Evolutionary conservation across 164 flowering plant genomes (phyloP), one percentile per base, ranked within the genome.

Genomic region (Hamamelis virginiana): DNA sequence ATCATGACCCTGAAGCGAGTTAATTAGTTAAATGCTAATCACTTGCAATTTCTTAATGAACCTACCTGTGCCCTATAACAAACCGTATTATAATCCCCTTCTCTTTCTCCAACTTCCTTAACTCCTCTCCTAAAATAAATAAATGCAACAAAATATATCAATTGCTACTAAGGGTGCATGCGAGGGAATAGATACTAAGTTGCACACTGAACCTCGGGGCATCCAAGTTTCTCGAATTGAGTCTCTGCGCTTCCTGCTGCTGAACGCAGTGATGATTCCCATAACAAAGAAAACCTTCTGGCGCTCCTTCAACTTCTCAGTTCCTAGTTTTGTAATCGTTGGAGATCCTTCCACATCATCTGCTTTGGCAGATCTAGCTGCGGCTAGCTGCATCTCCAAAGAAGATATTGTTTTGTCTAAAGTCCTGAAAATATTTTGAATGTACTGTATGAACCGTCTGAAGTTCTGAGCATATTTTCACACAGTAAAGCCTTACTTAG

Each of bases 261-360:
- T 91, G 76, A 95, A 95, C 44, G 96, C 97, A 43, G 98, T 95
- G 28, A 87, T 88, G 67, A 95, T 92, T 79, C 99, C 99, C 93
- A 94, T 89, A 12, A 92, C 97, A 74, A 82, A 86, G 80, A 95
- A 88, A 75, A 84, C 84, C 72, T 85, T 92, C 45, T 66, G 87
- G 6, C 86, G 87, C 41, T 83, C 79, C 61, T 73, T 84, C 50
- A 72, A 66, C 44, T 53, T 76, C 67, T 81, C 81, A 11, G 56
- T 53, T 75, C 70, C 80, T 46, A 66, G 58, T 47, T 74, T 80
- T 67, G 72, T 64, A 67, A 62, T 79, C 50, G 64, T 28, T 51
- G 84, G 82, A 70, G 91, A 81, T 77, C 69, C 79, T 52, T 80
- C 86, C 18, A 70, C 80, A 66, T 65, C 72, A 52, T 77, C 83